Percentiles rank a stretch among this genome's conserved stretches.
phyloP scores from a whole-genome alignment of 2,329 filamentous ascomycete genomes.

The Geosmithia morbida region DNA sequence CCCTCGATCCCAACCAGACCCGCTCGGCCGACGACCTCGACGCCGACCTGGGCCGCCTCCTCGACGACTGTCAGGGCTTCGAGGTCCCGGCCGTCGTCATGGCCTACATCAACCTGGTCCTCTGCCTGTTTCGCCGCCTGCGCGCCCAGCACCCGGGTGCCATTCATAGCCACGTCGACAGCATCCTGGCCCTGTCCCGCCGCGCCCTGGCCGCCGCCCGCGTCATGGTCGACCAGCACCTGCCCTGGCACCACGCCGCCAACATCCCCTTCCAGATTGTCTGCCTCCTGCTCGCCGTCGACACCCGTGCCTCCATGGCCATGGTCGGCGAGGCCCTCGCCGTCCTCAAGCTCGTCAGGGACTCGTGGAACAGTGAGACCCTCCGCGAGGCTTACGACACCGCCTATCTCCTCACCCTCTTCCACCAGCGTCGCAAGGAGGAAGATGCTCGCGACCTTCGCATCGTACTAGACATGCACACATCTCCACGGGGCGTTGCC shows the following conservation, averaged over 20 bases:
- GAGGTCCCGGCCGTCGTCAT: conserved; percentile 25
- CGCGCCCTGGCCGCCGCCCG: conserved; percentile 30
- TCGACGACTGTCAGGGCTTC: conserved; percentile 18
- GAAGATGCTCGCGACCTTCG: conserved; percentile 1
- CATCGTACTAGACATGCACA: conserved; percentile 1
- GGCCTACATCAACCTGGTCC: conserved; percentile 37
- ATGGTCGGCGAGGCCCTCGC: conserved; percentile 35
- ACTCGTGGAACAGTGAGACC: conserved; percentile 27
- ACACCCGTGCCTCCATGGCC: conserved; percentile 30
- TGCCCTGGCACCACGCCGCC: conserved; percentile 44
- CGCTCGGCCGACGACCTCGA: conserved; percentile 26
- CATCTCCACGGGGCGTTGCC: background rate
- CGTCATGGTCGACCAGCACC: conserved; percentile 24
- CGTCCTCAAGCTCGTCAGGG: conserved; percentile 24
- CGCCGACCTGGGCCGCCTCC: conserved; percentile 21
- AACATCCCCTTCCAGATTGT: conserved; percentile 46
- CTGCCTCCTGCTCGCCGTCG: conserved; percentile 39
- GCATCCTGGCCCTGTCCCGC: conserved; percentile 28
- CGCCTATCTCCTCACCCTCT: conserved; percentile 34
- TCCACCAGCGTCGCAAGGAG: conserved; percentile 36
- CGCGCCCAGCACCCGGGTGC: conserved; percentile 33
- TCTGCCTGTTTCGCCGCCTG: conserved; percentile 39
- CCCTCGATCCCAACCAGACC: conserved; percentile 34
- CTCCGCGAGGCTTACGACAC: conserved; percentile 39
- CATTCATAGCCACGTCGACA: conserved; percentile 24